Base-by-base conservation (phyloP, 257 asterid genomes). In the Solanum infundibuliforme region DNA sequence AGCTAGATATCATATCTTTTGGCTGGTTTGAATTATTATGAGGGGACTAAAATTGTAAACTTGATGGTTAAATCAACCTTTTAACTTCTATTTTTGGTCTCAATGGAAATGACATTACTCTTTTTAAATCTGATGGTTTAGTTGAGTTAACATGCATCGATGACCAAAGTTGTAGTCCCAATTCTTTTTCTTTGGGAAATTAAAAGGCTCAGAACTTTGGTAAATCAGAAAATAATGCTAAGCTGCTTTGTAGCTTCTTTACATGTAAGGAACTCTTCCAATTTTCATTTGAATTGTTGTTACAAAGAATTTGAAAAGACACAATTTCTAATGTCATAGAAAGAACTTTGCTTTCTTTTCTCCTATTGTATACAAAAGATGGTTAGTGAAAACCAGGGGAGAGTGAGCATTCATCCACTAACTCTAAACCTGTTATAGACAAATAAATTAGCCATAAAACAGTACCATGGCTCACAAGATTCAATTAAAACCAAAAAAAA, bases 371-470 rank as follows among this genome's bases (percentile, higher is more conserved):
- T 82, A 48, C 7, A 31, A 48, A 31, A 8, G 43, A 48, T 52
- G 69, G 86, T 82, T 48, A 82, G 71, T 82, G 43, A 18, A 82
- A 82, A 82, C 69, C 86, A 82, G 71, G 16, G 69, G 86, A 48
- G 69, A 29, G 86, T 48, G 86, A 82, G 71, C 86, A 48, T 29
- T 82, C 86, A 82, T 82, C 71, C 86, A 82, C 86, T 82, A 82
- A 46, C 18, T 82, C 86, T 82, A 82, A 82, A 48, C 69, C 86
- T 82, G 85, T 82, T 46, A 46, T 5, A 48, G 86, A 82, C 43
- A 82, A 74, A 31, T 31, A 82, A 82, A 82, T 82, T 82, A 48
- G 69, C 86, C 71, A 82, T 82, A 48, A 82, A 82, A 48, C 35
- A 48, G 5, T 9, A 31, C 85, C 86, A 82, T 82, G 86, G 71